These are phyloP conservation scores for Mimosa bimucronata DNA, from an alignment of 306 rosid species.

Conservation along the genomic window DNA sequence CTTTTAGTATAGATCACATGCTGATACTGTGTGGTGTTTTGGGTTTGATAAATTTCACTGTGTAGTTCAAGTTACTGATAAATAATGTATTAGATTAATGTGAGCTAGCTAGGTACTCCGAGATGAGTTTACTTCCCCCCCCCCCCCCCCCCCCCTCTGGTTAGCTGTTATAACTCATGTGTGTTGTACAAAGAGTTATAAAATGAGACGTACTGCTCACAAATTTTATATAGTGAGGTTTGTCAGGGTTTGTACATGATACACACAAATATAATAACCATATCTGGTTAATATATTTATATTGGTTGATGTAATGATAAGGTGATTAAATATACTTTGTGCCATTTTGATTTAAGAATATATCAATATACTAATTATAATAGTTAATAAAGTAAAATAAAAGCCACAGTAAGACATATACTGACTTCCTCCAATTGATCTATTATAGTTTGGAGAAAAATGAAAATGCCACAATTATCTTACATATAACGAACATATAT, in stretches of 20 bases:
- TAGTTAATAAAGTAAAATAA: neutral
- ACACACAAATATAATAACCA: too few relatives aligned
- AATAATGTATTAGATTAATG: neutral
- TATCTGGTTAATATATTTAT: too few relatives aligned
- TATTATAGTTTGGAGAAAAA: too few relatives aligned
- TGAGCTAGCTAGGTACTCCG: neutral
- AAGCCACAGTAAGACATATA: neutral
- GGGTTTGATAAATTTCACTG: neutral
- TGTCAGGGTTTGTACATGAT: neutral
- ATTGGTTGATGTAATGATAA: neutral
- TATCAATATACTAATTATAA: neutral
- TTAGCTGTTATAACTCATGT: too few relatives aligned
- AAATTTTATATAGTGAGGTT: neutral
- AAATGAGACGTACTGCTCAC: neutral
- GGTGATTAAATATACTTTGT: neutral
- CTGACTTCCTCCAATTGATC: too few relatives aligned
- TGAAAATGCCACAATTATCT: too few relatives aligned
- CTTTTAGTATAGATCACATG: neutral
- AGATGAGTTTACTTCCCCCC: too few relatives aligned
- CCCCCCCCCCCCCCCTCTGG: too few relatives aligned
- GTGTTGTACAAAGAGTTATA: neutral
- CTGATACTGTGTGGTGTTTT: neutral
- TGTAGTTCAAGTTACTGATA: neutral
- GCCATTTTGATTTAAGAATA: neutral
- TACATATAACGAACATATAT: too few relatives aligned